These are phyloP conservation scores for Castanopsis chinensis DNA, from an alignment of 306 rosid genomes.

Conservation along the genomic window DNA sequence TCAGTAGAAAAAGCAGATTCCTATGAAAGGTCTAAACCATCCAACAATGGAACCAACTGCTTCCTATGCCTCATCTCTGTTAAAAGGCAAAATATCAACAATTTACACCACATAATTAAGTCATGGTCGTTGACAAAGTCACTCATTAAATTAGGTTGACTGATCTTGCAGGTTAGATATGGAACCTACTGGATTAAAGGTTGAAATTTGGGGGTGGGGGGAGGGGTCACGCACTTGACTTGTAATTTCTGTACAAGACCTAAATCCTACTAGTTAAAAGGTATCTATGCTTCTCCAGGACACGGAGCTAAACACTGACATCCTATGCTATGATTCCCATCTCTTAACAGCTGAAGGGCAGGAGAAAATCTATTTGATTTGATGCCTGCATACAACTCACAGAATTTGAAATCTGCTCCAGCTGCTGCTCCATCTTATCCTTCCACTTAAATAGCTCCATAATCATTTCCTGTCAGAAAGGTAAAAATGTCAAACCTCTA, in stretches of 20 bases:
- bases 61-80: slow-evolving; percentile 24
- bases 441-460: slow-evolving; percentile 76
- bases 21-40: not conserved
- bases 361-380: slow-evolving; percentile 30
- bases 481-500: slow-evolving; percentile 6
- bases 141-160: slow-evolving; percentile 10
- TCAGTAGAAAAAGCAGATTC: slow-evolving; percentile 1
- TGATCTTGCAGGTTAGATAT: slow-evolving; percentile 25
- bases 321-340: slow-evolving; percentile 36
- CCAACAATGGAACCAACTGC: slow-evolving; percentile 12
- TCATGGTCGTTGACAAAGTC: not conserved
- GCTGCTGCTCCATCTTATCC: slow-evolving; percentile 70
- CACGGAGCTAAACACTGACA: slow-evolving; percentile 18
- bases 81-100: slow-evolving; percentile 31
- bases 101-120: slow-evolving; percentile 20
- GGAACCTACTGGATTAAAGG: slow-evolving; percentile 27
- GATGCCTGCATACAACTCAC: slow-evolving; percentile 55
- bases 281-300: slow-evolving; percentile 16
- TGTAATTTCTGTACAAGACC: slow-evolving; percentile 50
- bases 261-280: slow-evolving; percentile 41
- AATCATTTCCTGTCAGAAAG: slow-evolving; percentile 60
- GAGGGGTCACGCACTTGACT: slow-evolving; percentile 25
- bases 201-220: slow-evolving; percentile 14
- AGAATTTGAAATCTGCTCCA: slow-evolving; percentile 56
- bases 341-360: slow-evolving; percentile 6